Conservation (phyloP, 192 early-diverging fungal species). For the Coemansia umbellata region DNA sequence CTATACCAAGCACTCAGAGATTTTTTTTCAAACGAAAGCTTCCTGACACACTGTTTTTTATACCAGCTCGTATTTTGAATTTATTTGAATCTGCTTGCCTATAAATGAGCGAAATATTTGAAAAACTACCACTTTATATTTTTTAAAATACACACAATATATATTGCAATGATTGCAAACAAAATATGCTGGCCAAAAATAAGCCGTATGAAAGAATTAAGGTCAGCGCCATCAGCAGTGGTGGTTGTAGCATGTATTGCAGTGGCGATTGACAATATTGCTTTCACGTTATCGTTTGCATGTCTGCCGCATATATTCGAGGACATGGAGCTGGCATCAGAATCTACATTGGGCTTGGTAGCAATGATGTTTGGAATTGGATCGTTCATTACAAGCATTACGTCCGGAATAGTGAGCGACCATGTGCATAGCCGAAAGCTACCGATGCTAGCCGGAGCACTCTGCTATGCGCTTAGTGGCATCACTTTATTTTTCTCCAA, state of each 20-base stretch:
- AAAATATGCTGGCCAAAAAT: too few relatives aligned
- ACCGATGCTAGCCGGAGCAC: conserved; percentile 21
- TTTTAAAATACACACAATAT: too few relatives aligned
- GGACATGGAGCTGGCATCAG: conserved; percentile 37
- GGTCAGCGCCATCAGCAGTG: conserved; percentile 19
- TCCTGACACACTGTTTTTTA: too few relatives aligned
- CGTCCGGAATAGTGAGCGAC: conserved; percentile 41
- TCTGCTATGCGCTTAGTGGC: conserved; percentile 22
- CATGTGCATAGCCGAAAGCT: conserved; percentile 29
- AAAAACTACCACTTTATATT: too few relatives aligned
- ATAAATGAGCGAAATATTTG: too few relatives aligned
- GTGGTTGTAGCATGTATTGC: conserved; percentile 29
- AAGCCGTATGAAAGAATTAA: neutral
- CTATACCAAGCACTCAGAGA: too few relatives aligned
- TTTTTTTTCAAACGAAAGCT: too few relatives aligned
- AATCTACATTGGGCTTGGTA: conserved; percentile 27
- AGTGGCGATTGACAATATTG: conserved; percentile 30
- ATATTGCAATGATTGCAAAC: too few relatives aligned
- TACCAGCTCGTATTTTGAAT: too few relatives aligned
- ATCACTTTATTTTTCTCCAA: conserved; percentile 26
- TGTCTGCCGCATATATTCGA: conserved; percentile 45
- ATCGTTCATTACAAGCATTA: conserved; percentile 26
- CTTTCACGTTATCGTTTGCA: conserved; percentile 39
- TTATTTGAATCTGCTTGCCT: too few relatives aligned
- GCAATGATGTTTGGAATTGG: conserved; percentile 42